phyloP scores from a whole-genome alignment of 192 early-diverging fungal genomes.

The Backusella australiensis region DNA sequence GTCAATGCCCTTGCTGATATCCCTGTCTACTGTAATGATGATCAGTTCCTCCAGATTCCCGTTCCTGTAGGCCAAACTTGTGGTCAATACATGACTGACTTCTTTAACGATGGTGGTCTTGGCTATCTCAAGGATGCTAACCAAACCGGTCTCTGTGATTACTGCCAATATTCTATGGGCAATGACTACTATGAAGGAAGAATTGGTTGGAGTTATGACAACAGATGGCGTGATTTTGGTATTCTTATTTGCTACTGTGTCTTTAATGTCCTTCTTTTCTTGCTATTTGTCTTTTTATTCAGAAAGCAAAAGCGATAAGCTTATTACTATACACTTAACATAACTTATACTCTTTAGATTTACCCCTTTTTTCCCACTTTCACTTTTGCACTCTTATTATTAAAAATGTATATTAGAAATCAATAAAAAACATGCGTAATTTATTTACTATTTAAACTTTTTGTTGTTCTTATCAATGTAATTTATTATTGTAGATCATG shows the following conservation, averaged over 20 bases:
- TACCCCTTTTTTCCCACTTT: background rate
- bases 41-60: constrained; percentile 54
- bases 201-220: constrained; percentile 50
- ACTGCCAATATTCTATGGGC: constrained; percentile 56
- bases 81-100: constrained; percentile 42
- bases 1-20: constrained; percentile 57
- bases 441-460: background rate
- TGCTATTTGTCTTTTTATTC: constrained; percentile 39
- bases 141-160: constrained; percentile 48
- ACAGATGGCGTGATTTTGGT: constrained; percentile 72
- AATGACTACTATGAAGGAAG: constrained; percentile 49
- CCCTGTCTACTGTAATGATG: constrained; percentile 41
- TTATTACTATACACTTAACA: background rate
- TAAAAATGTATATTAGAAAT: constrained; percentile 4
- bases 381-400: background rate
- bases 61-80: constrained; percentile 59
- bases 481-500: too few species aligned
- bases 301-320: constrained; percentile 25
- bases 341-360: constrained; percentile 8
- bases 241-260: constrained; percentile 57
- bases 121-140: constrained; percentile 6
- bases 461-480: too few species aligned
- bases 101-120: constrained; percentile 8
- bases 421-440: background rate
- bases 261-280: constrained; percentile 56